A percentile compares a stretch with the other conserved stretches of the same genome.
These are phyloP conservation scores for Penicillium griseofulvum DNA, from an alignment of 2,329 filamentous ascomycete species.

Conservation along the genomic window DNA sequence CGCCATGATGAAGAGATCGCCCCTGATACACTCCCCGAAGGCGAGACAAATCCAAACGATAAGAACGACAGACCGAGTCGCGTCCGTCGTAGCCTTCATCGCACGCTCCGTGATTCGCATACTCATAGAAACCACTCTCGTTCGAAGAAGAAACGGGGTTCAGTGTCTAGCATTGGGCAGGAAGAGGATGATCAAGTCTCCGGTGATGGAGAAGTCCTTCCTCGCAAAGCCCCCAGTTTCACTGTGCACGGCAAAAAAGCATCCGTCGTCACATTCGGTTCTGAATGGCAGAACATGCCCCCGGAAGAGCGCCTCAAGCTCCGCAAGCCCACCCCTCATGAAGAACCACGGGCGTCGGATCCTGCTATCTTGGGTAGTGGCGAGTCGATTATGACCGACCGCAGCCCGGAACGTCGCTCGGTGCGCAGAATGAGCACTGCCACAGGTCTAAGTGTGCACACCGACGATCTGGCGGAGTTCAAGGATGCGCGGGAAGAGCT, in stretches of 20 bases:
- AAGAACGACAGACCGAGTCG: constrained; percentile 57
- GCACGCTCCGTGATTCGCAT: constrained; percentile 79
- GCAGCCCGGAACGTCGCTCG: constrained; percentile 54
- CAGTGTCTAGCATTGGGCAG: constrained; percentile 57
- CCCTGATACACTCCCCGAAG: constrained; percentile 43
- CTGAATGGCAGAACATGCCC: constrained; percentile 78
- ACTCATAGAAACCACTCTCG: constrained; percentile 62
- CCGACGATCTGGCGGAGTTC: constrained; percentile 24
- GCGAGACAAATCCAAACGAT: constrained; percentile 30
- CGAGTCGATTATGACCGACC: constrained; percentile 29
- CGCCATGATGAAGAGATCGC: constrained; percentile 40
- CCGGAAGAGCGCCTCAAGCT: constrained; percentile 69
- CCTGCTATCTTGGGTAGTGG: constrained; percentile 26
- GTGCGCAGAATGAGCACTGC: constrained; percentile 65
- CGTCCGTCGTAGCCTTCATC: constrained; percentile 82
- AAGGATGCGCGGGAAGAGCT: constrained; percentile 24
- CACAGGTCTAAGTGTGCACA: constrained; percentile 56
- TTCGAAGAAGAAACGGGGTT: constrained; percentile 74
- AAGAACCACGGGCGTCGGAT: constrained; percentile 39
- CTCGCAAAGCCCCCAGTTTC: constrained; percentile 81
- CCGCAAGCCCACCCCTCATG: constrained; percentile 50
- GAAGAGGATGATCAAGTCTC: constrained; percentile 49
- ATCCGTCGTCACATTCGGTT: constrained; percentile 91
- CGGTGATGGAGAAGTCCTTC: constrained; percentile 65
- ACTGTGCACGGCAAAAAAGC: constrained; percentile 98